Evolutionary conservation across 352 stramenopile species (phyloP).

Genomic region (Phytophthora pini): DNA sequence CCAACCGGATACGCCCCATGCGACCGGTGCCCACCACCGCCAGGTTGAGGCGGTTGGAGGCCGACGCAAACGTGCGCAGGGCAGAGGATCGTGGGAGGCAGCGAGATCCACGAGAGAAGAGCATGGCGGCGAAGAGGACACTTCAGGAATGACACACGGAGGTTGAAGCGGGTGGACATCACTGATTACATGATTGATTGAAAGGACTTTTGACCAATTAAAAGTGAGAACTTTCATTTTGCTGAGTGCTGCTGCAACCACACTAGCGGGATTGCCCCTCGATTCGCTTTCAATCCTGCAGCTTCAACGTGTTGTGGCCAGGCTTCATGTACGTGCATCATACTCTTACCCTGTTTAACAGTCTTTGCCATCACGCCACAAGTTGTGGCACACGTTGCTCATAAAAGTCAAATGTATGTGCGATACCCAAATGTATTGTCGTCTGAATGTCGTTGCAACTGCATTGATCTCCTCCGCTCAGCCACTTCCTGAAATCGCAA

Average conservation of each 20-base stretch:
- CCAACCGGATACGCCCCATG: conserved; percentile 79
- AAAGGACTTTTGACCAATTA: conserved; percentile 4
- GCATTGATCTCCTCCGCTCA: background rate
- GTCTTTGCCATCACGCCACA: background rate
- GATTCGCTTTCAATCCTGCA: no score
- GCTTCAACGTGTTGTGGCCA: no score
- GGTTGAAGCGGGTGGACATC: conserved; percentile 27
- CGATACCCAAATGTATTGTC: background rate
- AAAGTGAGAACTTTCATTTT: background rate
- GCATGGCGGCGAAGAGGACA: conserved; percentile 11
- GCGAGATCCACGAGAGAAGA: conserved; percentile 20
- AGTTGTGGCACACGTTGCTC: background rate
- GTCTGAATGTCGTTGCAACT: background rate
- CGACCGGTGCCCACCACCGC: conserved; percentile 75
- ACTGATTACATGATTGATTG: background rate
- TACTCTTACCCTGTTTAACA: no score
- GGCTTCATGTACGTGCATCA: no score
- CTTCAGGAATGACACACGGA: conserved; percentile 20
- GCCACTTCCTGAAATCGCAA: background rate
- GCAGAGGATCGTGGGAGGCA: conserved; percentile 16
- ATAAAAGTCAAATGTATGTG: no score
- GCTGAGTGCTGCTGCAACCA: no score
- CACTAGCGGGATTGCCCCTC: no score
- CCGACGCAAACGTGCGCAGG: conserved; percentile 20
- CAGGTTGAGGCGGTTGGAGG: conserved; percentile 44